Base-by-base conservation (phyloP, 352 stramenopile genomes). In the Phytophthora pisi region DNA sequence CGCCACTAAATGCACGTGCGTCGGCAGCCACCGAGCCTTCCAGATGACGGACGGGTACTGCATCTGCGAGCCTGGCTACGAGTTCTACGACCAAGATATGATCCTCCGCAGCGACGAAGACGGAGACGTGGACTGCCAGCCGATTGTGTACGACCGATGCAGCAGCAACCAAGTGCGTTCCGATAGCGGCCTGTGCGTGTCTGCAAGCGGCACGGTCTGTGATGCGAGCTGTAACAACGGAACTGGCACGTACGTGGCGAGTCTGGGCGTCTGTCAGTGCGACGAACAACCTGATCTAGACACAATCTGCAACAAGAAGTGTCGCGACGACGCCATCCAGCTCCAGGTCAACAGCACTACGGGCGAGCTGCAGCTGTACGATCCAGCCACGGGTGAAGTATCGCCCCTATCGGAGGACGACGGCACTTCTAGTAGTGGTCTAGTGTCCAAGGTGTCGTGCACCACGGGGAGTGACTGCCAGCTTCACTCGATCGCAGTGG, bases 21-120 rank as follows among this genome's bases (percentile, higher is more conserved):
- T 90, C 24, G 93, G 92, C 5, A 90, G 79, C 28, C 91, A 98
- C 66, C 88, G 93, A 7, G 90, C 90, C 4, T 98, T 98, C 58
- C 90, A 98, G 63, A 90, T 93, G 77, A 91, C 79, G 0, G 89
- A 97, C 40, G 92, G 93, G 2, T 95, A 92, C 57, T 98, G 93
- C 57, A 94, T 97, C 20, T 98, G 93, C 46, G 79, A 95, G 56
- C 90, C 93, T 11, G 89, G 90, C 7, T 98, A 92, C 66, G 91
- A 98, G 57, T 97, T 96, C 54, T 97, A 97, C 58, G 92, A 98
- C 56, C 72, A 87, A 53, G 84, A 96, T 24, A 75, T 96, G 54
- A 77, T 97, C 3, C 70, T 92, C 9, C 76, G 84, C 9, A 93
- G 81, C 49, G 87, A 95, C 34, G 79, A 90, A 70, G 92, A 98